Evolutionary conservation across 2,329 filamentous ascomycete genomes (phyloP).

Genomic region (Diaporthe sp.): DNA sequence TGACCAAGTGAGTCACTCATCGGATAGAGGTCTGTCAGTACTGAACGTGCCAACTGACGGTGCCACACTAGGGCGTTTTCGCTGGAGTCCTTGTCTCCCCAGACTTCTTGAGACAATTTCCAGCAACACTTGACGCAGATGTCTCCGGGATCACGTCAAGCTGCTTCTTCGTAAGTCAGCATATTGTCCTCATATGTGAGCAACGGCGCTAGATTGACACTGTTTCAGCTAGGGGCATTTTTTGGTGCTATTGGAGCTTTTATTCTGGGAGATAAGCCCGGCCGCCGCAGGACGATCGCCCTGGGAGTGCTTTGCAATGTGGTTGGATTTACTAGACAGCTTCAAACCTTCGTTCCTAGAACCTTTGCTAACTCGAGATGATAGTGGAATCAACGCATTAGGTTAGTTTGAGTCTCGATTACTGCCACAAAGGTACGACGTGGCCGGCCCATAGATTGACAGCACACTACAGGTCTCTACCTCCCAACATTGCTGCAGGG

Average conservation of each 20-base stretch:
- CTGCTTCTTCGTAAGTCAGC: conserved; percentile 49
- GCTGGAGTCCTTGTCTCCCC: conserved; percentile 53
- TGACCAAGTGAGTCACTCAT: conserved; percentile 29
- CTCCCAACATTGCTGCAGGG: conserved; percentile 66
- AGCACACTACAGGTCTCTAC: conserved; percentile 48
- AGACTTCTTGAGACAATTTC: conserved; percentile 51
- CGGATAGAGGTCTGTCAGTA: neutral
- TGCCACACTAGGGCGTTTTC: conserved; percentile 50
- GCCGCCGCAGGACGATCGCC: conserved; percentile 45
- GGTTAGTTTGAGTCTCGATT: conserved; percentile 1
- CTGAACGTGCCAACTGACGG: neutral
- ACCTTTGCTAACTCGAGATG: neutral
- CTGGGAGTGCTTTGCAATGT: conserved; percentile 46
- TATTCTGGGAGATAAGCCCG: conserved; percentile 46
- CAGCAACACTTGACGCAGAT: conserved; percentile 48
- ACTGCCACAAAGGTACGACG: neutral
- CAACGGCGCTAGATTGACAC: neutral
- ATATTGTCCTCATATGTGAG: neutral
- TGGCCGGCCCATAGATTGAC: neutral
- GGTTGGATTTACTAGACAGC: conserved; percentile 38
- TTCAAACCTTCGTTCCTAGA: neutral
- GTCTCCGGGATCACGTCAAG: conserved; percentile 57
- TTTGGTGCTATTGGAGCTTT: conserved; percentile 46
- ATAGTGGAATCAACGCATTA: conserved; percentile 32
- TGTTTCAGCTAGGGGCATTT: conserved; percentile 45